Evolutionary conservation across 2,329 filamentous ascomycete genomes (phyloP).

Genomic region (Gaeumannomyces tritici): DNA sequence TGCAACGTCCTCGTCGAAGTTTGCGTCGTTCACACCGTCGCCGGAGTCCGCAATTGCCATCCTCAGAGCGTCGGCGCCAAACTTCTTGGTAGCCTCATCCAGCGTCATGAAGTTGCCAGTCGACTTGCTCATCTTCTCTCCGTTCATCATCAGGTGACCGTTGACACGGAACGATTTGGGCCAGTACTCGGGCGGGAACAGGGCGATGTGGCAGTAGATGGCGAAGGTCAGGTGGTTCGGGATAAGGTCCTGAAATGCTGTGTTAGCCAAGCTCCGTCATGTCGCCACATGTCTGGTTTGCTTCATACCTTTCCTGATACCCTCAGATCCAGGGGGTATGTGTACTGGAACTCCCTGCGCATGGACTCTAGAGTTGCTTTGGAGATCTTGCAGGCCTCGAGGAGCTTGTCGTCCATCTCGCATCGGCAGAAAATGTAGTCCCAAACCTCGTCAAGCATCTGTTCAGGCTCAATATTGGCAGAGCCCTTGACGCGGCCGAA

Average conservation of each 20-base stretch:
- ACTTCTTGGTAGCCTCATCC: conserved; percentile 77
- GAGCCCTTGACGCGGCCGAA: conserved; percentile 66
- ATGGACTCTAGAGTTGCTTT: conserved; percentile 67
- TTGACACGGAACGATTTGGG: conserved; percentile 79
- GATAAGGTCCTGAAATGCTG: conserved; percentile 54
- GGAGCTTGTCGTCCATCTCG: conserved; percentile 56
- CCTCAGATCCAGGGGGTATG: conserved; percentile 85
- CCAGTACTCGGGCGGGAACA: conserved; percentile 86
- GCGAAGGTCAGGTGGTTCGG: conserved; percentile 94
- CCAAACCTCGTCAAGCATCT: conserved; percentile 94
- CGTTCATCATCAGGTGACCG: conserved; percentile 88
- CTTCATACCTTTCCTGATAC: conserved; percentile 63
- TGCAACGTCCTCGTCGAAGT: conserved; percentile 92
- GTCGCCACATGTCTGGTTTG: too few relatives aligned
- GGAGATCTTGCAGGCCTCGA: conserved; percentile 57
- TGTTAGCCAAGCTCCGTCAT: not conserved
- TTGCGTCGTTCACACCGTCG: conserved; percentile 89
- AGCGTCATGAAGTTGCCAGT: conserved; percentile 97
- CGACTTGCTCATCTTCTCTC: conserved; percentile 97
- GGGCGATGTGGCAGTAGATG: conserved; percentile 84
- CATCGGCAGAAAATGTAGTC: conserved; percentile 85
- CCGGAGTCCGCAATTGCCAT: conserved; percentile 91
- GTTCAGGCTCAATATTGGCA: conserved; percentile 63
- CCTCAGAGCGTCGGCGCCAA: conserved; percentile 81
- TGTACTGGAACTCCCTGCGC: conserved; percentile 92